Evolutionary conservation across 148 eudicot species (phyloP), one percentile per base, ranked within the genome.

Genomic region (Cornus suecica): DNA sequence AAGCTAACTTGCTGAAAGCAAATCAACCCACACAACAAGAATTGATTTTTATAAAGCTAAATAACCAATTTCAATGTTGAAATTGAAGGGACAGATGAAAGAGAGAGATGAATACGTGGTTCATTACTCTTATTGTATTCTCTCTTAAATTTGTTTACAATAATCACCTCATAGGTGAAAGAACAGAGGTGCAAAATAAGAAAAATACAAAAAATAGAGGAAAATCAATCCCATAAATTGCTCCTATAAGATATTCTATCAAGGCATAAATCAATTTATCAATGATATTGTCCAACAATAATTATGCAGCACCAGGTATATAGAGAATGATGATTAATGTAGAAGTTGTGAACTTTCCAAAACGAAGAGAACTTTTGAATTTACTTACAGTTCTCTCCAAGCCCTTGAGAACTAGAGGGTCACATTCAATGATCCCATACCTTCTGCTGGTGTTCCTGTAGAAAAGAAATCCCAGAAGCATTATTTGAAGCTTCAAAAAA

Each of bases 401-500:
- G 68, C 97, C 97, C 78, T 86, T 84, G 52, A 78, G 82, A 74
- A 94, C 80, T 52, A 82, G 78, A 29, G 92, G 97, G 81, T 95
- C 99, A 83, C 99, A 95, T 73, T 86, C 80, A 74, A 95, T 95
- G 60, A 91, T 84, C 76, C 97, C 99, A 83, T 82, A 86, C 79
- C 92, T 88, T 83, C 90, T 85, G 80, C 83, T 78, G 25, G 67
- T 76, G 52, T 74, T 84, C 85, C 99, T 95, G 88, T 61, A 48
- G 4, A 80, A 76, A n/a, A 23, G 79, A 69, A 76, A 75, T 45
- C 66, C 62, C 71, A 32, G 42, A 76, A 32, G 30, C 45, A 69
- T 29, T 66, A 63, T 52, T 45, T 73, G 65, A 52, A 76, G 71
- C 41, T 30, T 31, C 65, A 29, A 73, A 48, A 72, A 42, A 72